A percentile compares a stretch with the other conserved stretches of the same genome.
Evolutionary conservation across 345 rosid genomes (phyloP).

Genomic region (Pistacia integerrima): DNA sequence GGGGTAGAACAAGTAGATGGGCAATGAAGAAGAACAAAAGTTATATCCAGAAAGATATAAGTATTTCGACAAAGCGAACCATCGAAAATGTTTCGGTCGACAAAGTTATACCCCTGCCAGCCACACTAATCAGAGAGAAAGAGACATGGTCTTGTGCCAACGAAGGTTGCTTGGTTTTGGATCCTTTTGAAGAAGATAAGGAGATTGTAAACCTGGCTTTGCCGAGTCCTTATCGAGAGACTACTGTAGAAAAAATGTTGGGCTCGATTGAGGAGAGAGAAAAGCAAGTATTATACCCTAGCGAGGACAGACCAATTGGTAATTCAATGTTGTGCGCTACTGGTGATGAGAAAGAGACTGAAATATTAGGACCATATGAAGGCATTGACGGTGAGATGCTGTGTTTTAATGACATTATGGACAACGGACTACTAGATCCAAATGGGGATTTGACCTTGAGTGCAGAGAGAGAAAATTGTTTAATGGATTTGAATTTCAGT

Average conservation of each 20-base stretch:
- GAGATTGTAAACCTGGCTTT: conserved; percentile 16
- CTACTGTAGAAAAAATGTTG: background rate
- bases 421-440: conserved; percentile 19
- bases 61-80: background rate
- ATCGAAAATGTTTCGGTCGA: background rate
- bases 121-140: conserved; percentile 14
- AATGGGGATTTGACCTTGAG: conserved; percentile 7
- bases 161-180: conserved; percentile 3
- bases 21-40: conserved; percentile 28
- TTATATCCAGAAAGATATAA: background rate
- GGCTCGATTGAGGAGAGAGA: conserved; percentile 14
- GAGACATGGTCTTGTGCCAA: conserved; percentile 22
- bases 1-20: conserved; percentile 31
- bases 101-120: conserved; percentile 6
- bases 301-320: background rate
- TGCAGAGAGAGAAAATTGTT: background rate
- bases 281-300: background rate
- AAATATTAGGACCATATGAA: conserved; percentile 19
- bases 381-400: conserved; percentile 23
- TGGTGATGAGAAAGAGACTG: conserved; percentile 14
- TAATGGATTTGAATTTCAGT: background rate
- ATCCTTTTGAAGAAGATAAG: conserved; percentile 5
- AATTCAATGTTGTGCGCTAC: conserved; percentile 5
- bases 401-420: conserved; percentile 19
- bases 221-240: conserved; percentile 5